These are phyloP conservation scores for Gymnopilus junonius DNA, from an alignment of 768 basidiomycete species.

Conservation along the genomic window DNA sequence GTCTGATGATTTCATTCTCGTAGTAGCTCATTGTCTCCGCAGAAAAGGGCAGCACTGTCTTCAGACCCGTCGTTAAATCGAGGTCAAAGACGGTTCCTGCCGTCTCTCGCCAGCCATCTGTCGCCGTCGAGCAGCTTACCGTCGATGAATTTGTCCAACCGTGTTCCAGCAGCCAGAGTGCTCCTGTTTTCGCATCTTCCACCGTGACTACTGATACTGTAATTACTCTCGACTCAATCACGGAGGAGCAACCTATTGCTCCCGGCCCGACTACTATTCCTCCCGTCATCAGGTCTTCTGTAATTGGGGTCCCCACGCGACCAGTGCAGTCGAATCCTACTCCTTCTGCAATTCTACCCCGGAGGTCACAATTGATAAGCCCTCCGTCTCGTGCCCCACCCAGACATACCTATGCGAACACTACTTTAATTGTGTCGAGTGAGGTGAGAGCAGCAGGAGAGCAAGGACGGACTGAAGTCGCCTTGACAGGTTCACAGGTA, in stretches of 20 bases:
- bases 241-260: background rate
- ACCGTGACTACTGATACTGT: background rate
- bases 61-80: constrained; percentile 67
- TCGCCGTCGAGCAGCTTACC: constrained; percentile 17
- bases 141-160: background rate
- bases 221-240: background rate
- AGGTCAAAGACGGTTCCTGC: constrained; percentile 44
- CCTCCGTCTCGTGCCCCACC: background rate
- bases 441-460: background rate
- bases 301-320: constrained; percentile 10
- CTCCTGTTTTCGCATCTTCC: background rate
- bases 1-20: background rate
- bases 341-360: background rate
- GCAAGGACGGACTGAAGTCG: background rate
- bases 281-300: constrained; percentile 2
- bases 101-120: constrained; percentile 34
- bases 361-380: background rate
- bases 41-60: constrained; percentile 78
- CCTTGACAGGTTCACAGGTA: background rate
- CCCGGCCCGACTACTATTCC: constrained; percentile 4
- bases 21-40: constrained; percentile 9
- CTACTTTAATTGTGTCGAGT: background rate
- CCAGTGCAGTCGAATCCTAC: constrained; percentile 3
- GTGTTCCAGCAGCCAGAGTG: background rate
- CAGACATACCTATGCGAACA: background rate